phyloP scores from a whole-genome alignment of 305 asterid genomes.

The Fraxinus paxiana region DNA sequence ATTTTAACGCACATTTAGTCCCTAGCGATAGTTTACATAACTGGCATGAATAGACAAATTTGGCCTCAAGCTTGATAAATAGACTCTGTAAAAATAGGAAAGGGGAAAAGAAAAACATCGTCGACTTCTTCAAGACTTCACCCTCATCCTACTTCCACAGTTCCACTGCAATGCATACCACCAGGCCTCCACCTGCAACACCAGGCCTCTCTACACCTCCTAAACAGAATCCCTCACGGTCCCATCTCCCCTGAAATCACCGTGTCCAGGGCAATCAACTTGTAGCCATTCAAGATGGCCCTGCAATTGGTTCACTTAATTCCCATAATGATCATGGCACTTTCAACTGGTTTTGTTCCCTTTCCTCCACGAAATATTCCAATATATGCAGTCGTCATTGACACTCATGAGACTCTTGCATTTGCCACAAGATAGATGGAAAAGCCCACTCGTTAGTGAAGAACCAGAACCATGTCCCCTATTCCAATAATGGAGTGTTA shows the following conservation, averaged over 20 bases:
- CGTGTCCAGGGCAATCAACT: neutral
- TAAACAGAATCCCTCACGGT: neutral
- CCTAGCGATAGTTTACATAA: neutral
- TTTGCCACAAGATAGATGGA: neutral
- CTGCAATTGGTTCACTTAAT: neutral
- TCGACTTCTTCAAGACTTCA: neutral
- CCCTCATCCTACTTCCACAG: neutral
- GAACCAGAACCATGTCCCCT: neutral
- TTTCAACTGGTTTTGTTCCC: neutral
- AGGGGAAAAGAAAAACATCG: neutral
- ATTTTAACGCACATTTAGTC: neutral
- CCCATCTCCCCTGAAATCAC: neutral
- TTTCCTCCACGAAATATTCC: neutral
- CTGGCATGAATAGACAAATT: neutral
- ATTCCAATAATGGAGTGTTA: neutral
- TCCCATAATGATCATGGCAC: neutral
- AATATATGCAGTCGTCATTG: neutral
- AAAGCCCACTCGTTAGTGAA: neutral
- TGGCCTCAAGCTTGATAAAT: neutral
- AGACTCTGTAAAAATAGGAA: neutral
- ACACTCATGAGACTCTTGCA: neutral
- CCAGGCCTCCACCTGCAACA: neutral
- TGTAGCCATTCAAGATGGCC: neutral
- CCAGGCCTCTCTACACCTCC: neutral
- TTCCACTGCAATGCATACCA: neutral